phyloP scores from a whole-genome alignment of 2,329 filamentous ascomycete genomes.

The Diaporthe amygdali region DNA sequence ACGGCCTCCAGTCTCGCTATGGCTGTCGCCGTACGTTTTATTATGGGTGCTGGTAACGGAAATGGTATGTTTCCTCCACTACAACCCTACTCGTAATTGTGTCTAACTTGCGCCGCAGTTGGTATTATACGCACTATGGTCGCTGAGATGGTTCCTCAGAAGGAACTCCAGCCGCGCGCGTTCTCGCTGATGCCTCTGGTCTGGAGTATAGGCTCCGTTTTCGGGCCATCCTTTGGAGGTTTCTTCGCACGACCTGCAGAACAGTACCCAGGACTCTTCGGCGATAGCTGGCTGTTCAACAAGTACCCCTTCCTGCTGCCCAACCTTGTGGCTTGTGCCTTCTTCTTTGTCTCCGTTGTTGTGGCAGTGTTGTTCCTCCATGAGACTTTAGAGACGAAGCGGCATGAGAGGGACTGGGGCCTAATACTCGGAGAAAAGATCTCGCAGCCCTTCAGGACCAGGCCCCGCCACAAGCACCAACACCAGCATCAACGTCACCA shows the following conservation, averaged over 20 bases:
- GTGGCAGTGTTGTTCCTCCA: slow-evolving; percentile 80
- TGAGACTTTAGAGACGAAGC: slow-evolving; percentile 82
- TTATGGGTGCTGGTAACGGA: slow-evolving; percentile 86
- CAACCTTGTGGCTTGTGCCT: slow-evolving; percentile 75
- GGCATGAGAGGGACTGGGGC: slow-evolving; percentile 74
- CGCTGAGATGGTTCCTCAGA: slow-evolving; percentile 89
- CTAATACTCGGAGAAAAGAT: slow-evolving; percentile 74
- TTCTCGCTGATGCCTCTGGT: slow-evolving; percentile 93
- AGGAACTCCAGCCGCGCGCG: slow-evolving; percentile 82
- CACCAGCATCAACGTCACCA: slow-evolving; percentile 36
- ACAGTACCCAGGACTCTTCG: slow-evolving; percentile 75
- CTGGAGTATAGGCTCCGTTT: slow-evolving; percentile 86
- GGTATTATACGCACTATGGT: slow-evolving; percentile 92
- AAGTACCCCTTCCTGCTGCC: slow-evolving; percentile 83
- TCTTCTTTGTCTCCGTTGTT: slow-evolving; percentile 80
- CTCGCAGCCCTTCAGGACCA: slow-evolving; percentile 38
- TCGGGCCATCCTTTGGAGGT: slow-evolving; percentile 87
- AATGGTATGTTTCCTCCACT: slow-evolving; percentile 60
- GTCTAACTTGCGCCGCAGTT: slow-evolving; percentile 52
- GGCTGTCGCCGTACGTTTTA: slow-evolving; percentile 77
- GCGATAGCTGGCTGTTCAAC: slow-evolving; percentile 69
- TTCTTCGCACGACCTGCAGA: slow-evolving; percentile 81
- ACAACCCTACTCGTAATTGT: slow-evolving; percentile 23
- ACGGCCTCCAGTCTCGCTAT: slow-evolving; percentile 79
- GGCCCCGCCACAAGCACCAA: slow-evolving; percentile 27